Conservation (phyloP, 2,329 filamentous ascomycete genomes). For the Pseudonectria foliicola region DNA sequence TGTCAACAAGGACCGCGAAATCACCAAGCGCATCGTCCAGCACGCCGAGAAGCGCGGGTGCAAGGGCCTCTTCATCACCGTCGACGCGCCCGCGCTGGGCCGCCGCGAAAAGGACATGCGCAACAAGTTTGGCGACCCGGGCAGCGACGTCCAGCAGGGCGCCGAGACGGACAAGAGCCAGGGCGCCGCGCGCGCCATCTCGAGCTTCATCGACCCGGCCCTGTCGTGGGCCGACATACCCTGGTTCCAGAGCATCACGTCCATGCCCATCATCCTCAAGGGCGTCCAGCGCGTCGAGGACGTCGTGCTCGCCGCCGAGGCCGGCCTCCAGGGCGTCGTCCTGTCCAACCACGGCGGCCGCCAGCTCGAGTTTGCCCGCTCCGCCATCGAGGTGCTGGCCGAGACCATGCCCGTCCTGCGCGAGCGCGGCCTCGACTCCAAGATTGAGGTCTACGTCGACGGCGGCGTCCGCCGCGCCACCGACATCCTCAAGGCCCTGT, state of each 20-base stretch:
- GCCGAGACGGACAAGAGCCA: slow-evolving; percentile 76
- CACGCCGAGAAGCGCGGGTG: slow-evolving; percentile 89
- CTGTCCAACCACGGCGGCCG: slow-evolving; percentile 94
- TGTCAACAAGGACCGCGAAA: slow-evolving; percentile 89
- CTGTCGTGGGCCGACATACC: slow-evolving; percentile 90
- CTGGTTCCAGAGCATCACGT: slow-evolving; percentile 86
- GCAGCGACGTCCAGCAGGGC: slow-evolving; percentile 74
- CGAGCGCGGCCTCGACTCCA: slow-evolving; percentile 62
- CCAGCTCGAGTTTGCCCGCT: slow-evolving; percentile 86
- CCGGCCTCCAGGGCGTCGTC: slow-evolving; percentile 80
- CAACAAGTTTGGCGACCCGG: slow-evolving; percentile 77
- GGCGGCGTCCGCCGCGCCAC: slow-evolving; percentile 85
- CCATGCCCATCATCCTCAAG: slow-evolving; percentile 94
- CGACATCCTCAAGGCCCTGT: slow-evolving; percentile 92
- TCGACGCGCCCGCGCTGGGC: slow-evolving; percentile 92
- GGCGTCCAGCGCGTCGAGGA: slow-evolving; percentile 95
- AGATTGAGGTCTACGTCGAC: slow-evolving; percentile 84
- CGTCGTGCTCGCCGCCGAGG: slow-evolving; percentile 77
- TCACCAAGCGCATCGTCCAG: slow-evolving; percentile 83
- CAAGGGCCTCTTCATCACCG: slow-evolving; percentile 95
- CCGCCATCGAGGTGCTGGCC: slow-evolving; percentile 81
- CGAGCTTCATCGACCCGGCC: slow-evolving; percentile 91
- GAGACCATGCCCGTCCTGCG: slow-evolving; percentile 88
- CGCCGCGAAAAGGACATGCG: slow-evolving; percentile 98
- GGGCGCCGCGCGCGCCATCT: slow-evolving; percentile 90